Evolutionary conservation across 495 filamentous ascomycete species (phyloP).

Genomic region (Penicillium desertorum): DNA sequence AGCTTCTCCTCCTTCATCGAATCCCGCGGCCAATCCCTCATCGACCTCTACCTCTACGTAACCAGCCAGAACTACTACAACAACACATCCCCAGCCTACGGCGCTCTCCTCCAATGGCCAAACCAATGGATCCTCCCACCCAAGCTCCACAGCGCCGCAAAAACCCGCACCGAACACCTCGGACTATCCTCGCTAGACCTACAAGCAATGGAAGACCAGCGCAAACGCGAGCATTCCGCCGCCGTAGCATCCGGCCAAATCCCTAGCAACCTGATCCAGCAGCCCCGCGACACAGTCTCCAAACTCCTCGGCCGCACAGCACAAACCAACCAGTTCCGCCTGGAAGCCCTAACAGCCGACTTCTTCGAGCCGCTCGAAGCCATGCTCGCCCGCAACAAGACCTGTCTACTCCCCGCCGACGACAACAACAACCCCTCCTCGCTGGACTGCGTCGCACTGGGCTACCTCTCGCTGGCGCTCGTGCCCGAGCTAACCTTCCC

Average conservation of each 20-base stretch:
- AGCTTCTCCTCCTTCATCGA: constrained; percentile 63
- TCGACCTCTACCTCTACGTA: constrained; percentile 83
- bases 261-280: constrained; percentile 42
- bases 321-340: constrained; percentile 56
- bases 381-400: constrained; percentile 54
- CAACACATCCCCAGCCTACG: constrained; percentile 73
- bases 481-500: constrained; percentile 66
- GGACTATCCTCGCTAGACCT: constrained; percentile 68
- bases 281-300: constrained; percentile 44
- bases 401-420: constrained; percentile 49
- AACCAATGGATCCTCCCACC: constrained; percentile 77
- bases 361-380: constrained; percentile 68
- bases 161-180: constrained; percentile 68
- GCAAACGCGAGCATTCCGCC: constrained; percentile 44
- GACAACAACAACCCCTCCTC: constrained; percentile 48
- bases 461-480: constrained; percentile 72
- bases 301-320: constrained; percentile 40
- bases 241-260: constrained; percentile 44
- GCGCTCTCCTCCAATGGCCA: constrained; percentile 74
- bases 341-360: constrained; percentile 65
- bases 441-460: constrained; percentile 76
- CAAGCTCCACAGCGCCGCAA: constrained; percentile 62
- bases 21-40: constrained; percentile 61
- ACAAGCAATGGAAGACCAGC: constrained; percentile 49
- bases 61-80: constrained; percentile 78